phyloP scores from a whole-genome alignment of 768 basidiomycete species.

The Leccinum obscurum region DNA sequence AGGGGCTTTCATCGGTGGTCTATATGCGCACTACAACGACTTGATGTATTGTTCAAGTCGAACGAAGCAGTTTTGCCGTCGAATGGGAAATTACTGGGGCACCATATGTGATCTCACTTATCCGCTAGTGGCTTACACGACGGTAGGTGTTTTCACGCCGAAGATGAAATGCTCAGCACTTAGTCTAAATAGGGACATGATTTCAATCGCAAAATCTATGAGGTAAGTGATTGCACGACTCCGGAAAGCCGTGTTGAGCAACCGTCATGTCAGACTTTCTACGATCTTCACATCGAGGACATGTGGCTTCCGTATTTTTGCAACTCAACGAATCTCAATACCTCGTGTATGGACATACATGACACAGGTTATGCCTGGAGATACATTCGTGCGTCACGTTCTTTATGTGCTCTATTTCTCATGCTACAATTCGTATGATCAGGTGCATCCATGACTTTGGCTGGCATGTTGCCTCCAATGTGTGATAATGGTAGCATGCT shows the following conservation, averaged over 20 bases:
- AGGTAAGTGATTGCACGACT: conserved; percentile 43
- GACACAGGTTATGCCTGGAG: conserved; percentile 99
- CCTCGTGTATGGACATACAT: conserved; percentile 95
- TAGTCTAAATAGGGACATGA: conserved; percentile 72
- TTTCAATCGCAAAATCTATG: conserved; percentile 93
- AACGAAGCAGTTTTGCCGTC: conserved; percentile 85
- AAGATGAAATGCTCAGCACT: background rate
- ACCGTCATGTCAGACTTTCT: conserved; percentile 62
- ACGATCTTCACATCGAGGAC: conserved; percentile 92
- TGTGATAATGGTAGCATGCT: conserved; percentile 93
- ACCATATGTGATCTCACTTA: conserved; percentile 90
- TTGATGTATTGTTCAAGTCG: conserved; percentile 81
- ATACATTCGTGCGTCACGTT: conserved; percentile 63
- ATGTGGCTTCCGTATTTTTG: conserved; percentile 99
- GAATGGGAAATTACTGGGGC: conserved; percentile 95
- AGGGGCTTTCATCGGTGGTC: conserved; percentile 87
- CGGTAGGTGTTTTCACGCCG: conserved; percentile 40
- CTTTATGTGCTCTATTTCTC: background rate
- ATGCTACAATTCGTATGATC: conserved; percentile 10
- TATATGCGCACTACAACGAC: conserved; percentile 95
- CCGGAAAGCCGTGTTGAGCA: conserved; percentile 8
- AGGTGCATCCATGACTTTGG: conserved; percentile 98
- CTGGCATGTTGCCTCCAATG: conserved; percentile 90
- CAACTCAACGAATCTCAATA: conserved; percentile 96
- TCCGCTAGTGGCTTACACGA: conserved; percentile 75